These are phyloP conservation scores for Fusarium xylarioides DNA, from an alignment of 2,329 filamentous ascomycete species.

Conservation along the genomic window DNA sequence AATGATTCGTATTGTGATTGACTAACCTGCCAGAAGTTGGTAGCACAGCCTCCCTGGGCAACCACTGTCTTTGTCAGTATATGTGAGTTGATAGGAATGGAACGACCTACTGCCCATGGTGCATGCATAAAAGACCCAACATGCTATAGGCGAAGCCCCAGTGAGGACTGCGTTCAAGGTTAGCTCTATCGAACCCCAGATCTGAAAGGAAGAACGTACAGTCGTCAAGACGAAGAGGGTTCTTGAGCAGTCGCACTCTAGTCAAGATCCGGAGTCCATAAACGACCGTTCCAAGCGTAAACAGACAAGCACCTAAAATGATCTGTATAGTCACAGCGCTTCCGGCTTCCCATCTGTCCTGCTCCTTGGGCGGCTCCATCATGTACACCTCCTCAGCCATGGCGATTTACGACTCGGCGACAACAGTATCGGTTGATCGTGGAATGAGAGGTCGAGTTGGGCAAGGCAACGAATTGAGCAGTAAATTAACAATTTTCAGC, in stretches of 20 bases:
- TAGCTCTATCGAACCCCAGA: rapidly evolving
- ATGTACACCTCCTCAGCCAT: constrained; percentile 30
- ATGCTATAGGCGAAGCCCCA: constrained; percentile 31
- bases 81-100: rapidly evolving
- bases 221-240: constrained; percentile 27
- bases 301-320: constrained; percentile 23
- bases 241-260: constrained; percentile 20
- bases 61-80: constrained; percentile 17
- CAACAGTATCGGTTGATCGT: background rate
- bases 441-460: too few relatives aligned
- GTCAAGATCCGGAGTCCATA: constrained; percentile 28
- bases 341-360: constrained; percentile 31
- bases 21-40: constrained; percentile 35
- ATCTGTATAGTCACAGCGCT: constrained; percentile 19
- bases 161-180: constrained; percentile 13
- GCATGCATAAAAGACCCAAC: constrained; percentile 36
- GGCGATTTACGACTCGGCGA: background rate
- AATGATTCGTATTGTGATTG: constrained; percentile 17
- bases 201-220: background rate
- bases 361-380: constrained; percentile 29
- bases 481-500: background rate
- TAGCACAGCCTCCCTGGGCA: constrained; percentile 26
- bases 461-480: too few relatives aligned
- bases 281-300: constrained; percentile 21
- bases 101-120: constrained; percentile 36